A percentile compares a stretch with the other conserved stretches of the same genome.
Conservation (phyloP, 1,139 yeast genomes). For the Pichia sp. region DNA sequence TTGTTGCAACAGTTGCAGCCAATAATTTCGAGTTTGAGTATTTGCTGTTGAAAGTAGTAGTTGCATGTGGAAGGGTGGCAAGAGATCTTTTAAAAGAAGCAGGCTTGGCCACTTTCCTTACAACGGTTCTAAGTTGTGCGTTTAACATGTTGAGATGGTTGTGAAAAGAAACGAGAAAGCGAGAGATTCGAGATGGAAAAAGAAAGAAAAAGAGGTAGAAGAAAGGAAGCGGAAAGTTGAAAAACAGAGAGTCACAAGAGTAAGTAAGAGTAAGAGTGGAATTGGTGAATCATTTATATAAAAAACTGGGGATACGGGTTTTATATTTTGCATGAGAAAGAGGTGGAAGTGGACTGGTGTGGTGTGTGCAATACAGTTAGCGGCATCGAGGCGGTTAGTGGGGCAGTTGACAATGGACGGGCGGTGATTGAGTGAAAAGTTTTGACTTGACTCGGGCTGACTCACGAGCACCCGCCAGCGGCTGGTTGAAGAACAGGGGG, state of each 20-base stretch:
- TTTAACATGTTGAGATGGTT: constrained; percentile 9
- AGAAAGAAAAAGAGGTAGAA: neutral
- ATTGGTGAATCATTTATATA: neutral
- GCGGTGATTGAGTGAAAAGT: no score
- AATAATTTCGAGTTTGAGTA: constrained; percentile 1
- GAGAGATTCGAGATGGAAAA: neutral
- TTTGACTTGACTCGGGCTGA: no score
- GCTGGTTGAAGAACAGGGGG: no score
- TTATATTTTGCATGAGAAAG: neutral
- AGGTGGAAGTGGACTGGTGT: neutral
- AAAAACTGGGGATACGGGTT: neutral
- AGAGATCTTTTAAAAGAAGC: constrained; percentile 6
- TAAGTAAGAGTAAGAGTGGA: neutral
- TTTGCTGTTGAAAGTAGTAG: neutral
- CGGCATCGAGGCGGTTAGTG: no score
- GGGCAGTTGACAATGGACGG: no score
- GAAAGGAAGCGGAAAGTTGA: neutral
- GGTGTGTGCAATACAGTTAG: no score
- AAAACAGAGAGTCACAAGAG: neutral
- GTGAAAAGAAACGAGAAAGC: neutral
- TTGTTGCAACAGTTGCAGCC: constrained; percentile 8
- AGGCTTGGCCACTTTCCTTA: constrained; percentile 5
- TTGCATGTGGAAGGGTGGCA: neutral
- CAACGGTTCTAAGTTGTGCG: constrained; percentile 9
- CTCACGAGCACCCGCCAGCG: no score